Percentiles rank a stretch among this genome's conserved stretches.
Conservation (phyloP, 2,329 filamentous ascomycete genomes). For the Coniochaeta pulveracea region DNA sequence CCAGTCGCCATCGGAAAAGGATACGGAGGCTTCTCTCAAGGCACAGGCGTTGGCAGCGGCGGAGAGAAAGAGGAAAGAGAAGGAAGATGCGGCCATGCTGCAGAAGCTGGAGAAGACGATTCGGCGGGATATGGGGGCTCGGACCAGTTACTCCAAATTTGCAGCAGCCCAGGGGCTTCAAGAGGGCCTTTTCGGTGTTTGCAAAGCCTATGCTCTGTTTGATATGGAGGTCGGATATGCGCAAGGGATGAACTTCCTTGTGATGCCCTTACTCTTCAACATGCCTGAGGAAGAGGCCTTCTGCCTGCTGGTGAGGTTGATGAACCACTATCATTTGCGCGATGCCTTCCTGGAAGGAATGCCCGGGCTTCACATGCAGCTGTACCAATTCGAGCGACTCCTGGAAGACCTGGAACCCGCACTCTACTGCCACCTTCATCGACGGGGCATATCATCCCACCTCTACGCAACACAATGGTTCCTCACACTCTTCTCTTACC, state of each 20-base stretch:
- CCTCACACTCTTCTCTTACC: conserved; percentile 93
- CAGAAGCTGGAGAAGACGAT: conserved; percentile 86
- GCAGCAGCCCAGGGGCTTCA: conserved; percentile 83
- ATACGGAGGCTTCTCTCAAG: conserved; percentile 52
- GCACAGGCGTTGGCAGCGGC: conserved; percentile 51
- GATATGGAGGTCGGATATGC: conserved; percentile 94
- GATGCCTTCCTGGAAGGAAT: conserved; percentile 94
- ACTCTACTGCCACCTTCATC: conserved; percentile 85
- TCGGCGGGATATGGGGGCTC: conserved; percentile 76
- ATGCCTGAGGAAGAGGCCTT: conserved; percentile 98
- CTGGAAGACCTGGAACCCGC: conserved; percentile 91
- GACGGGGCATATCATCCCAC: conserved; percentile 77
- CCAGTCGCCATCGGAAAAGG: conserved; percentile 47
- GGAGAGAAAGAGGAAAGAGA: conserved; percentile 66
- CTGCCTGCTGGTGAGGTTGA: conserved; percentile 79
- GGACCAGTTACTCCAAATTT: conserved; percentile 96
- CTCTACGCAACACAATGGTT: conserved; percentile 99
- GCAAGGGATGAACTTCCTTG: conserved; percentile 97
- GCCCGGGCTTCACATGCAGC: conserved; percentile 84
- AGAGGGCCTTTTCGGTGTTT: conserved; percentile 87
- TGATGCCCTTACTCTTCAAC: conserved; percentile 94
- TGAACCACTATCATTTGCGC: conserved; percentile 91
- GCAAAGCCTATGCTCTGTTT: conserved; percentile 93
- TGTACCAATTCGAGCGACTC: conserved; percentile 91
- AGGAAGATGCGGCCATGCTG: conserved; percentile 63